phyloP scores from a whole-genome alignment of 140 eudicot genomes.

The Oenanthe javanica region DNA sequence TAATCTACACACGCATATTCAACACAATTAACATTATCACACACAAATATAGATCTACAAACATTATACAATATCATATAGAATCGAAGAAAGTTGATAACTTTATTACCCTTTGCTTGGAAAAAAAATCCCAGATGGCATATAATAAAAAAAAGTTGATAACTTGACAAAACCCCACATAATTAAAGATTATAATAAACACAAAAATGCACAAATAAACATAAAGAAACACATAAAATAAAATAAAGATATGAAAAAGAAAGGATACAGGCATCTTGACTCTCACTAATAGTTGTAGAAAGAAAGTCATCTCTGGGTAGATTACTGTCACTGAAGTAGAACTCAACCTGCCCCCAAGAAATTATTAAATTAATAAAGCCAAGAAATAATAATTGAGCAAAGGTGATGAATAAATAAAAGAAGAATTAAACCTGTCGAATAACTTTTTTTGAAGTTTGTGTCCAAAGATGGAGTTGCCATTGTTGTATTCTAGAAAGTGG shows the following conservation, averaged over 20 bases:
- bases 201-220: background rate
- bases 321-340: slow-evolving; percentile 91
- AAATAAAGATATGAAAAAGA: background rate
- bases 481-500: background rate
- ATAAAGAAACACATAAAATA: background rate
- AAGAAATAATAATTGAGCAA: background rate
- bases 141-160: background rate
- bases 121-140: background rate
- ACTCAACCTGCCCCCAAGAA: slow-evolving; percentile 67
- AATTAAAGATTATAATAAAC: background rate
- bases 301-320: slow-evolving; percentile 78
- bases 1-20: background rate
- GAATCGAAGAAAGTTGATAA: background rate
- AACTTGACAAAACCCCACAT: background rate
- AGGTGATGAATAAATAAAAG: background rate
- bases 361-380: too few species aligned
- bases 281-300: slow-evolving; percentile 44
- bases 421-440: slow-evolving; percentile 60
- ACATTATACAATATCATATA: background rate
- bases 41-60: background rate
- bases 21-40: background rate
- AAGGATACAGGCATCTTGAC: slow-evolving; percentile 94
- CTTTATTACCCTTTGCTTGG: background rate
- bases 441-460: slow-evolving; percentile 76
- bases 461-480: slow-evolving; percentile 40